Conservation (phyloP, 257 asterid species). For the Capsicum rhomboideum region DNA sequence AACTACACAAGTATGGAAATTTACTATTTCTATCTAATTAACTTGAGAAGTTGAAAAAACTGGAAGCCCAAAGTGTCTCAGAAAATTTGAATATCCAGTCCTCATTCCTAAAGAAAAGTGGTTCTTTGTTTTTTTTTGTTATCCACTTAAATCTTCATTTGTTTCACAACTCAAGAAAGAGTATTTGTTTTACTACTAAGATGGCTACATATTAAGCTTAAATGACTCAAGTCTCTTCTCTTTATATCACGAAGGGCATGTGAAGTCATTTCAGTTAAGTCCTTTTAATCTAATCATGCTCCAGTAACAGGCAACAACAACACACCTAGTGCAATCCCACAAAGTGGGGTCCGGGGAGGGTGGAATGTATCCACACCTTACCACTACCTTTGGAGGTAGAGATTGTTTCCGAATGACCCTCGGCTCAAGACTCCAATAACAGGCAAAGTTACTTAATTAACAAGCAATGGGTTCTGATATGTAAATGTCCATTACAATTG, state of each 20-base stretch:
- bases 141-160: background rate
- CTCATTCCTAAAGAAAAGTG: too few species aligned
- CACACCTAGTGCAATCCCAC: too few species aligned
- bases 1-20: background rate
- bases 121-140: background rate
- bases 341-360: too few species aligned
- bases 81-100: background rate
- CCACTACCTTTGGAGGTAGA: too few species aligned
- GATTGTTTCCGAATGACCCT: too few species aligned
- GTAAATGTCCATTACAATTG: background rate
- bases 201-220: background rate
- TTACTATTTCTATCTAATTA: background rate
- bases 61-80: background rate
- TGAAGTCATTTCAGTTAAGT: background rate
- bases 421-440: too few species aligned
- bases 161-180: background rate
- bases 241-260: background rate
- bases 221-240: background rate
- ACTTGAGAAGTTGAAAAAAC: background rate
- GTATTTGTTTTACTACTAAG: background rate
- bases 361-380: too few species aligned
- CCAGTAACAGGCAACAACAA: too few species aligned
- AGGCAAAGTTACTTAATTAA: too few species aligned
- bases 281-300: background rate
- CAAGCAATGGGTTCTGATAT: too few species aligned